Evolutionary conservation across 139 green algal genomes (phyloP), one percentile per base, ranked within the genome.

Genomic region (Ettlia oleoabundans): DNA sequence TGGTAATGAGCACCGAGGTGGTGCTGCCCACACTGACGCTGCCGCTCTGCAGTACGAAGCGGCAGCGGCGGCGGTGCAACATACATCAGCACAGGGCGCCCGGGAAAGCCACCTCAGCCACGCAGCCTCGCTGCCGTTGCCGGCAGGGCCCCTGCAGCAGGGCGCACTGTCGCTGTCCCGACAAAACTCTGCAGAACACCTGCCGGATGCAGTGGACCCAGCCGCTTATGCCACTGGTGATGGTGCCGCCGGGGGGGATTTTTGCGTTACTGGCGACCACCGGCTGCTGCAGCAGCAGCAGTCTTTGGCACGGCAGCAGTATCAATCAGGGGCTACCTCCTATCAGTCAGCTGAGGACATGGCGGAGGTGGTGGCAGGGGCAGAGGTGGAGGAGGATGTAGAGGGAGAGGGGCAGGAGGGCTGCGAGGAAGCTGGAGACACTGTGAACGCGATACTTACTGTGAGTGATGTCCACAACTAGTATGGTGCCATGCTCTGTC

Each of bases 301-400:
- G 8, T 42, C 70, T 15, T 9, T 18, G 22, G 19, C 0, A 33
- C 24, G 8, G 22, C 67, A 75, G 67, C 67, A 35, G 40, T 40
- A 40, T 6, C 40, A 38, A 26, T 75, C 67, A 2, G 41, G 7
- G 21, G 67, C 24, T 26, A 75, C 67, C 40, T 75, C 67, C 1
- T 75, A 75, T 26, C 21, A 61, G 67, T 75, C 67, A 40, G 70
- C 30, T 22, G 7, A 63, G 43, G 70, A 77, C 33, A 28, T 38
- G 15, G 33, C 9, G 30, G 33, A 42, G 9, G 64, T 22, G 32
- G 64, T 21, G 7, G 33, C 32, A 41, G 32, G 10, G 9, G 30
- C 32, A 9, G 64, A n/a, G 4, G 64, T 33, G 22, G 64, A 70
- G 13, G 64, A 43, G 9, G 33, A 32, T 30, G 32, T 33, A 15